Conservation (phyloP, 1,284 basidiomycete species). For the Cryptococcus sp. region DNA sequence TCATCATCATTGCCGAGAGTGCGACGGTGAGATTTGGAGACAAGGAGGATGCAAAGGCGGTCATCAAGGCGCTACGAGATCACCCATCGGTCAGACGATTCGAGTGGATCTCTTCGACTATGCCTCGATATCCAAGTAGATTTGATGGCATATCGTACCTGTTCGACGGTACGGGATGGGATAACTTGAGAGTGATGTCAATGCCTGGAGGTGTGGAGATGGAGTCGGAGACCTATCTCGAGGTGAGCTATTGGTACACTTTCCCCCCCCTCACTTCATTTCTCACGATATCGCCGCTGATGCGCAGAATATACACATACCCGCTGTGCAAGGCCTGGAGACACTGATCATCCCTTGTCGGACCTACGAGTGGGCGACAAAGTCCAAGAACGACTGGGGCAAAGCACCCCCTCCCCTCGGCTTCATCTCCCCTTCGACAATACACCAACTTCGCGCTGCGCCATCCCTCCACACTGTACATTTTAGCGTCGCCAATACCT, state of each 20-base stretch:
- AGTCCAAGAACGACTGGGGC: neutral
- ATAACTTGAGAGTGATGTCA: neutral
- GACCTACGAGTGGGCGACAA: neutral
- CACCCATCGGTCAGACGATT: neutral
- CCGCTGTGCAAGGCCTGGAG: neutral
- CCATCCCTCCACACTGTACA: neutral
- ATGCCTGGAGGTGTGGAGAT: neutral
- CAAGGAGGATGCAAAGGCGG: neutral
- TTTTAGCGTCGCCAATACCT: neutral
- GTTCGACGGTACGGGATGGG: slow-evolving; percentile 2
- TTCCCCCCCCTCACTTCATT: no score
- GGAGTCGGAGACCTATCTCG: slow-evolving; percentile 3
- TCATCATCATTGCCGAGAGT: neutral
- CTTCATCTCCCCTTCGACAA: neutral
- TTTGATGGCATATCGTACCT: neutral
- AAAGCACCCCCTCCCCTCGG: slow-evolving; percentile 3
- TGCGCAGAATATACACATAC: neutral
- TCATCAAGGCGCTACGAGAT: neutral
- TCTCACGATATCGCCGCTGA: neutral
- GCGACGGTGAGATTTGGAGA: neutral
- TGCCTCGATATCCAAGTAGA: neutral
- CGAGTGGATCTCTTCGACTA: neutral
- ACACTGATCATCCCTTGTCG: slow-evolving; percentile 1
- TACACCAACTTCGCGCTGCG: neutral
- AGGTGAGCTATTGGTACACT: slow-evolving; percentile 1